Conservation (phyloP, 2,329 filamentous ascomycete species). For the Exophiala aquamarina region DNA sequence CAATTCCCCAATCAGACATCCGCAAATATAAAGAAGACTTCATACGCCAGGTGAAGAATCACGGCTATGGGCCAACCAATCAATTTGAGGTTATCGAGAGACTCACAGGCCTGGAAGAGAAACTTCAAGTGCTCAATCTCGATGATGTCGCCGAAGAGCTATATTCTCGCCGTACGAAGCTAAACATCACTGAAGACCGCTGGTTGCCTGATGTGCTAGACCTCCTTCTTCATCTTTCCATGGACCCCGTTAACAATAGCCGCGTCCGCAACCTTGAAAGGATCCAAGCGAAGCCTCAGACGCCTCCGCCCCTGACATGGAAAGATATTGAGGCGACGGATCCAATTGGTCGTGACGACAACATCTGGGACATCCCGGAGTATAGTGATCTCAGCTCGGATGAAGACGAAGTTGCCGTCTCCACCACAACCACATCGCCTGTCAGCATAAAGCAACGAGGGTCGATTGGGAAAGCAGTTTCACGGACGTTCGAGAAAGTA, state of each 20-base stretch:
- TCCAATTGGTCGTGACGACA: slow-evolving; percentile 65
- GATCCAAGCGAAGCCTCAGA: slow-evolving; percentile 49
- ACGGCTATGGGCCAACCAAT: slow-evolving; percentile 65
- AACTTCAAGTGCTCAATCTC: slow-evolving; percentile 76
- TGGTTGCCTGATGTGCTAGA: slow-evolving; percentile 79
- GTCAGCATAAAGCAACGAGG: slow-evolving; percentile 9
- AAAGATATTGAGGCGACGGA: slow-evolving; percentile 75
- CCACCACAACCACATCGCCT: slow-evolving; percentile 15
- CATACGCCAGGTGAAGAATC: slow-evolving; percentile 34
- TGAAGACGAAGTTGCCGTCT: slow-evolving; percentile 27
- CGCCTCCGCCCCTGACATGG: slow-evolving; percentile 65
- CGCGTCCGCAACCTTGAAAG: slow-evolving; percentile 62
- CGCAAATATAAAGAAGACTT: slow-evolving; percentile 24
- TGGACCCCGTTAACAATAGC: slow-evolving; percentile 72
- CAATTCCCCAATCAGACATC: slow-evolving; percentile 2
- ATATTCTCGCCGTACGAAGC: slow-evolving; percentile 56
- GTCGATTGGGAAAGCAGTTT: slow-evolving; percentile 4
- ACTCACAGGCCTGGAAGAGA: slow-evolving; percentile 76
- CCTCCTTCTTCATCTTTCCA: slow-evolving; percentile 76
- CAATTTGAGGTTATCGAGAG: slow-evolving; percentile 69
- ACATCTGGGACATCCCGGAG: slow-evolving; percentile 70
- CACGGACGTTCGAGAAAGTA: slow-evolving; percentile 17
- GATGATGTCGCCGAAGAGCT: slow-evolving; percentile 76
- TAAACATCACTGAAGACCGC: slow-evolving; percentile 56
- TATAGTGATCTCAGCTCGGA: slow-evolving; percentile 62